These are phyloP conservation scores for Artemisia annua DNA, from an alignment of 129 eudicot species.

Conservation along the genomic window DNA sequence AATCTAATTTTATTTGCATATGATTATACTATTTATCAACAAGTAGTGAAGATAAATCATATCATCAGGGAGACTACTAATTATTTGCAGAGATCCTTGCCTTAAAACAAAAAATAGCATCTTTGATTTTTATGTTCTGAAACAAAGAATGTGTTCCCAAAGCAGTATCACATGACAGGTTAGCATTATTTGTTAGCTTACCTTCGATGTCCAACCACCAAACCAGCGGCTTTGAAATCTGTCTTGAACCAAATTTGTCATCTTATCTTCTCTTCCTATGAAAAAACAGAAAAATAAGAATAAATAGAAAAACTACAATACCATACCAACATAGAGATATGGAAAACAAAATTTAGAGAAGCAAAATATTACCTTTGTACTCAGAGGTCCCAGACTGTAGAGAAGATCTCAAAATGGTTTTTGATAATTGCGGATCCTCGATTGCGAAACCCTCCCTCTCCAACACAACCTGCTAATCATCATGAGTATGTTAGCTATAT, in stretches of 20 bases:
- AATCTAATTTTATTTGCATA: no score
- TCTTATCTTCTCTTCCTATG: constrained; percentile 31
- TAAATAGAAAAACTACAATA: constrained; percentile 1
- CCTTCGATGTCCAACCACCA: constrained; percentile 85
- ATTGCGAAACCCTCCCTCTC: constrained; percentile 32
- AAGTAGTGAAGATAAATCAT: no score
- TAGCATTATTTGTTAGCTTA: constrained; percentile 18
- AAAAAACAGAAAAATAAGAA: background rate
- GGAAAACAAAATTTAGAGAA: constrained; percentile 6
- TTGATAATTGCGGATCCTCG: constrained; percentile 30
- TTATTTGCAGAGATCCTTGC: no score
- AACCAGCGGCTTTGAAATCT: constrained; percentile 81
- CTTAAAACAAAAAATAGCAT: background rate
- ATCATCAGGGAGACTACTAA: no score
- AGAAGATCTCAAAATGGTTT: constrained; percentile 33
- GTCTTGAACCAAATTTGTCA: constrained; percentile 26
- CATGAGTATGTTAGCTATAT: background rate
- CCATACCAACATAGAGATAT: background rate
- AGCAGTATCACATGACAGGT: background rate
- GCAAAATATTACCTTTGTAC: constrained; percentile 32
- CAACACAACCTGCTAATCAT: constrained; percentile 34
- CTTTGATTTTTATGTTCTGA: background rate
- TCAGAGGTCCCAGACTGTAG: constrained; percentile 18
- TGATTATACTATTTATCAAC: no score
- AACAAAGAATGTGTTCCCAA: background rate